phyloP scores from a whole-genome alignment of 176 grass and related monocot species.

The Paspalum vaginatum region DNA sequence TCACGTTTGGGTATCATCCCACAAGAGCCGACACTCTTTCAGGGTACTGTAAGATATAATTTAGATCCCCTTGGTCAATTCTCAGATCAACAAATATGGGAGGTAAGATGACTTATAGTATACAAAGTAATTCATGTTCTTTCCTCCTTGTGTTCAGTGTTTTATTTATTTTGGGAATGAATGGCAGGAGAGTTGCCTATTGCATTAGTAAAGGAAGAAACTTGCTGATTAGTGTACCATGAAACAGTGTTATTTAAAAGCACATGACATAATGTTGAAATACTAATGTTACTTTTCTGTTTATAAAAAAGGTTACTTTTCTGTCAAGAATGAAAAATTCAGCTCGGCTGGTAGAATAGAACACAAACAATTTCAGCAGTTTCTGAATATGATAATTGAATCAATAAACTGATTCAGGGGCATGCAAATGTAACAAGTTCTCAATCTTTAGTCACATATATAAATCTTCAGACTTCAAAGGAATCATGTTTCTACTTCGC shows the following conservation, averaged over 20 bases:
- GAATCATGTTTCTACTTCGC: not conserved
- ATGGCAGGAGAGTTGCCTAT: not conserved
- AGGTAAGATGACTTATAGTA: conserved; percentile 42
- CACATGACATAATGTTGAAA: not conserved
- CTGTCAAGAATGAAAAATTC: not conserved
- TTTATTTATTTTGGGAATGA: not conserved
- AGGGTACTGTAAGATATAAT: conserved; percentile 80
- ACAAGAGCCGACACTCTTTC: conserved; percentile 85
- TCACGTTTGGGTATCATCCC: conserved; percentile 80
- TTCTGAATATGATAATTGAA: not conserved
- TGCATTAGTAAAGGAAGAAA: not conserved
- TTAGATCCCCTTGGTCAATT: conserved; percentile 71
- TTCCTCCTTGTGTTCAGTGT: not conserved
- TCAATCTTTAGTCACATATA: conserved; percentile 13
- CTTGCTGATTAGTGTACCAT: not conserved
- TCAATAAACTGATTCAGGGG: conserved; percentile 1
- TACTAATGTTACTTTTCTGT: too few relatives aligned
- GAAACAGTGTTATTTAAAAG: not conserved
- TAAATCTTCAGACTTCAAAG: not conserved
- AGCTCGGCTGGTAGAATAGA: not conserved
- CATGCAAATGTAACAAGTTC: not conserved
- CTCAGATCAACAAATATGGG: conserved; percentile 77
- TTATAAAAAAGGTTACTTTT: too few relatives aligned
- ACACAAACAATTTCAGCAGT: not conserved
- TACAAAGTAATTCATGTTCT: not conserved